Evolutionary conservation across 768 basidiomycete genomes (phyloP).

Genomic region (Dioszegia aurantiaca): DNA sequence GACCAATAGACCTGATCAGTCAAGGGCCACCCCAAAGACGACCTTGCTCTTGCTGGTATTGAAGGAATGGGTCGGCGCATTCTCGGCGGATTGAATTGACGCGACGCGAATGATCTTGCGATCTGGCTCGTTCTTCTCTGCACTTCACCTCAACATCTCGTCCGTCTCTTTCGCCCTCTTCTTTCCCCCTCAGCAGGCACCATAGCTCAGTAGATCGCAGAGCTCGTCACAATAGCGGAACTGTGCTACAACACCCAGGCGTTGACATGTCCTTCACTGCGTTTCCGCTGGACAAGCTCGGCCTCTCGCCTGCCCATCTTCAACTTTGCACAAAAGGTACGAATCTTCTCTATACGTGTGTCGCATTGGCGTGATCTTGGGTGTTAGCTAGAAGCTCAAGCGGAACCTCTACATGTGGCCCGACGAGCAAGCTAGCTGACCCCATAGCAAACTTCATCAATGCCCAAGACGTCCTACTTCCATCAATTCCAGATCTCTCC

Average conservation of each 20-base stretch:
- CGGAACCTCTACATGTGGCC: no score
- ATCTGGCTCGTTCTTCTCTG: not conserved
- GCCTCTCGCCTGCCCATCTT: constrained; percentile 27
- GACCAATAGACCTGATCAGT: no score
- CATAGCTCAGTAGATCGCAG: no score
- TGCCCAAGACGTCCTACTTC: constrained; percentile 35
- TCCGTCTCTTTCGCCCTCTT: not conserved
- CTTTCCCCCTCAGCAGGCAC: constrained; percentile 2
- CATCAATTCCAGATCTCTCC: constrained; percentile 28
- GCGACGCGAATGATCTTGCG: constrained; percentile 11
- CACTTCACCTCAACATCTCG: not conserved
- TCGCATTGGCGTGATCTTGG: no score
- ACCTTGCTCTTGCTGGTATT: no score
- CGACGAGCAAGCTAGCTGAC: not conserved
- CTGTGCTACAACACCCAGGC: no score
- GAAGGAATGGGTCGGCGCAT: not conserved
- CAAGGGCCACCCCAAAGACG: no score
- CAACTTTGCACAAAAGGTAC: constrained; percentile 36
- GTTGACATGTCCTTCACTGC: constrained; percentile 29
- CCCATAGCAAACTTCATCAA: constrained; percentile 26
- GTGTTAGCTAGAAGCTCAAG: no score
- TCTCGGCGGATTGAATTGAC: not conserved
- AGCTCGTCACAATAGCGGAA: no score
- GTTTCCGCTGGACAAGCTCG: constrained; percentile 31
- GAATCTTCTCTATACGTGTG: no score